phyloP scores from a whole-genome alignment of 2,329 filamentous ascomycete genomes.

The Alternaria sp. region DNA sequence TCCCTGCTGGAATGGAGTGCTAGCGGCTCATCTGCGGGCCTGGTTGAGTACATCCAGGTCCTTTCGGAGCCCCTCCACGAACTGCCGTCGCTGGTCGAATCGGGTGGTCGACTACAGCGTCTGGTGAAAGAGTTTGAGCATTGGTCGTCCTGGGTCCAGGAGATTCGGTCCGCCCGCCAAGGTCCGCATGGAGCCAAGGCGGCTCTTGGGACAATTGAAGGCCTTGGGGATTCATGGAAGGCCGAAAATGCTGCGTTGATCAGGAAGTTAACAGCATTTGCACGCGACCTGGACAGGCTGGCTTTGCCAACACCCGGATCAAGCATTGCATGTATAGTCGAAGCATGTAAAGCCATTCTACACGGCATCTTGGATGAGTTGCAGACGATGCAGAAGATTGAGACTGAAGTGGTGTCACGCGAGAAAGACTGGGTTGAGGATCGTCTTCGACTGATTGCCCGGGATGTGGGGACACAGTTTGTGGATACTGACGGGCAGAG shows the following conservation, averaged over 20 bases:
- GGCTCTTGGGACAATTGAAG: conserved; percentile 31
- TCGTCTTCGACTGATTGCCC: conserved; percentile 37
- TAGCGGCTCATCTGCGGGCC: conserved; percentile 28
- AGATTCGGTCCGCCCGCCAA: conserved; percentile 31
- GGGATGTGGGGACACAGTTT: conserved; percentile 16
- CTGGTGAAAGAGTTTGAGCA: conserved; percentile 39
- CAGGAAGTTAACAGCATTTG: conserved; percentile 42
- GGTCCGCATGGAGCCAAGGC: conserved; percentile 3
- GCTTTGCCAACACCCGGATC: conserved; percentile 36
- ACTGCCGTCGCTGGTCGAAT: conserved; percentile 40
- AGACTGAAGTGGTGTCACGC: conserved; percentile 35
- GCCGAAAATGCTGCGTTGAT: conserved; percentile 42
- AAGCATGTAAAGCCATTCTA: conserved; percentile 38
- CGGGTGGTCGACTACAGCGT: conserved; percentile 40
- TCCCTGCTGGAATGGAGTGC: conserved; percentile 46
- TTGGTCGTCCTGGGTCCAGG: conserved; percentile 42
- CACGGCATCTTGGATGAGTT: conserved; percentile 42
- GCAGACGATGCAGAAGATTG: conserved; percentile 41
- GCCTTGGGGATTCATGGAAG: conserved; percentile 44
- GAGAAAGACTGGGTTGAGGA: conserved; percentile 48
- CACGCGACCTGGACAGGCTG: conserved; percentile 41
- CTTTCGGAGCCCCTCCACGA: conserved; percentile 47
- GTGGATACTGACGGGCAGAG: conserved; percentile 16
- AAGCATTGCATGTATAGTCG: conserved; percentile 41
- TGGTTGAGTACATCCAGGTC: conserved; percentile 45